A percentile compares a stretch with the other conserved stretches of the same genome.
These are phyloP conservation scores for Piloderma croceum DNA, from an alignment of 768 basidiomycete species.

Conservation along the genomic window DNA sequence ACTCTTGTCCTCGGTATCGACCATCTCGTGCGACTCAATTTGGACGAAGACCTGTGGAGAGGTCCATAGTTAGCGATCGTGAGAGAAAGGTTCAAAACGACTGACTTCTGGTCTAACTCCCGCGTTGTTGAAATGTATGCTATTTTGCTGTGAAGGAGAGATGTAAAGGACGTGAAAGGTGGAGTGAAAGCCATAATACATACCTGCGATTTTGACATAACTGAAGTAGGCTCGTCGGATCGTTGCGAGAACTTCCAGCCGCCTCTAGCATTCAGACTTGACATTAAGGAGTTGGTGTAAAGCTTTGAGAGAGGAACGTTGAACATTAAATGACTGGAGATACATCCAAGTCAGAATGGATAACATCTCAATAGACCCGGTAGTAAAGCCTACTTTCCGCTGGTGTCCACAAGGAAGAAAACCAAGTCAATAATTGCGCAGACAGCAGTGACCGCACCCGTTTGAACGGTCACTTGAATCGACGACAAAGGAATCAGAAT, in stretches of 20 bases:
- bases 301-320: slow-evolving; percentile 36
- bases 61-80: not conserved
- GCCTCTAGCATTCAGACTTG: slow-evolving; percentile 30
- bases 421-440: slow-evolving; percentile 30
- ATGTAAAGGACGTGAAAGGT: not conserved
- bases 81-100: not conserved
- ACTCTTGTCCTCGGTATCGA: no score
- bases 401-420: slow-evolving; percentile 25
- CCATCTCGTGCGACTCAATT: slow-evolving; percentile 29
- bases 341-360: not conserved
- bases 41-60: slow-evolving; percentile 18
- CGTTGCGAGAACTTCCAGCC: slow-evolving; percentile 23
- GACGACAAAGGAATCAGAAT: not conserved
- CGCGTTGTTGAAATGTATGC: no score
- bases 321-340: slow-evolving; percentile 31
- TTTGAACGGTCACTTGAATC: slow-evolving; percentile 37
- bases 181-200: not conserved
- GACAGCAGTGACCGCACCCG: slow-evolving; percentile 31
- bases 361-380: not conserved
- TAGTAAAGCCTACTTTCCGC: slow-evolving; percentile 18
- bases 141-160: not conserved
- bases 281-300: slow-evolving; percentile 38
- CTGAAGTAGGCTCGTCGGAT: not conserved
- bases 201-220: not conserved
- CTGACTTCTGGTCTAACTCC: not conserved